phyloP scores from a whole-genome alignment of 2,329 filamentous ascomycete genomes.

The Colletotrichum echinochloae region DNA sequence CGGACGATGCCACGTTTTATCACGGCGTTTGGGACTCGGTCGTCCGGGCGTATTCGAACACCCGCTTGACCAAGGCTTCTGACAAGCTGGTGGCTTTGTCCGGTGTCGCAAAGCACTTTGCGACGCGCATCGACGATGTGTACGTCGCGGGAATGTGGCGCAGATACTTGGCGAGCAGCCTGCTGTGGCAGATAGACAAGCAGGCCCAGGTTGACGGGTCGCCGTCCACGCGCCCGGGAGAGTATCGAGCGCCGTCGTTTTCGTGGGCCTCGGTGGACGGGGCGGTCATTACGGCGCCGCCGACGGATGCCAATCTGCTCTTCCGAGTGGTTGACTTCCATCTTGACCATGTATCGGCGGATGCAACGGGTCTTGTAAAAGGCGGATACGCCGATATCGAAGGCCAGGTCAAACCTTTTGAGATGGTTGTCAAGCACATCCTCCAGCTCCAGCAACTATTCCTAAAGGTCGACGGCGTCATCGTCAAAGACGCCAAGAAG shows the following conservation, averaged over 20 bases:
- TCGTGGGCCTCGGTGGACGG: conserved; percentile 17
- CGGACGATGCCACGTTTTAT: neutral
- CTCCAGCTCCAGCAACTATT: neutral
- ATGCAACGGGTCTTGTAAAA: neutral
- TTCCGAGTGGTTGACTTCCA: neutral
- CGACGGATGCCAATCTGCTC: neutral
- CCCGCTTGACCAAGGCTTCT: neutral
- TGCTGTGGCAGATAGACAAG: neutral
- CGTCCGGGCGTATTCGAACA: neutral
- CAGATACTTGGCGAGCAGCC: neutral
- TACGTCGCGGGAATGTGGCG: conserved; percentile 23
- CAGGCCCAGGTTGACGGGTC: conserved; percentile 14
- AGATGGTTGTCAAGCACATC: neutral
- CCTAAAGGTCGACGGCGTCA: neutral
- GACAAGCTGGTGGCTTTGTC: conserved; percentile 18
- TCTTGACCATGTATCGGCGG: neutral
- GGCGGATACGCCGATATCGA: conserved; percentile 12
- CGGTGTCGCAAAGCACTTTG: neutral
- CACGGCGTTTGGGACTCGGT: neutral
- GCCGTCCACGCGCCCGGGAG: neutral
- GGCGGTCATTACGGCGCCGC: fast-evolving
- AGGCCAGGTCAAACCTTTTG: neutral
- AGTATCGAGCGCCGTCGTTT: conserved; percentile 3
- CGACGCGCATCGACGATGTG: neutral
- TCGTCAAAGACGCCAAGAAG: neutral